phyloP scores from a whole-genome alignment of 257 asterid genomes.

The Jaltomata sinuosa region DNA sequence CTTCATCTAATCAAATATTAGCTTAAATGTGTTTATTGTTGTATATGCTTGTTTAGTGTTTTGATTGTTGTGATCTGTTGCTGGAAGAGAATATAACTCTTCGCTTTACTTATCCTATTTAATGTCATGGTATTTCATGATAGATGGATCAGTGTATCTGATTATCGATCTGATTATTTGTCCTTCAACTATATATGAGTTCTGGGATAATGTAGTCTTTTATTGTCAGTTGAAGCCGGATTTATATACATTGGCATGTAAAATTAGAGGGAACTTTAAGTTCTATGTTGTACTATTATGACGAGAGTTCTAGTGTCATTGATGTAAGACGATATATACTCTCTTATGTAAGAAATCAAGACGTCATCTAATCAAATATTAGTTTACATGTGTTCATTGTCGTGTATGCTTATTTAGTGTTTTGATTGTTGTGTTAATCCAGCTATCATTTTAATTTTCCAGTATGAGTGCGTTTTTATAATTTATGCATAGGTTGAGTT shows the following conservation, averaged over 20 bases:
- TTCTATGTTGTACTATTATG: background rate
- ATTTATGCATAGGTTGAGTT: background rate
- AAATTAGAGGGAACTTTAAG: background rate
- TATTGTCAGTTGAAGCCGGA: background rate
- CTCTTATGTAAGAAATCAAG: background rate
- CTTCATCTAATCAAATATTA: background rate
- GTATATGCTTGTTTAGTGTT: background rate
- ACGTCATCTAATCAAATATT: background rate
- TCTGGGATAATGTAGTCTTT: background rate
- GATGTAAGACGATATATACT: background rate
- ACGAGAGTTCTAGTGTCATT: background rate
- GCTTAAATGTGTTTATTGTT: background rate
- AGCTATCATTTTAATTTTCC: background rate
- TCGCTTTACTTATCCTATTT: background rate
- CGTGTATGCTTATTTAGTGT: background rate
- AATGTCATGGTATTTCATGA: background rate
- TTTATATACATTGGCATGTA: background rate
- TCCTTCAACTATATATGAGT: background rate
- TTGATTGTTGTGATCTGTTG: background rate
- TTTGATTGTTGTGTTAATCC: background rate
- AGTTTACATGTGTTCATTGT: background rate
- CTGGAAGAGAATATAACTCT: background rate
- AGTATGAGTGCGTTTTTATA: background rate
- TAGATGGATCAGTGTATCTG: background rate
- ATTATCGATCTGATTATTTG: background rate